Evolutionary conservation across 2,329 filamentous ascomycete species (phyloP).

Genomic region (Xylaria sp.): DNA sequence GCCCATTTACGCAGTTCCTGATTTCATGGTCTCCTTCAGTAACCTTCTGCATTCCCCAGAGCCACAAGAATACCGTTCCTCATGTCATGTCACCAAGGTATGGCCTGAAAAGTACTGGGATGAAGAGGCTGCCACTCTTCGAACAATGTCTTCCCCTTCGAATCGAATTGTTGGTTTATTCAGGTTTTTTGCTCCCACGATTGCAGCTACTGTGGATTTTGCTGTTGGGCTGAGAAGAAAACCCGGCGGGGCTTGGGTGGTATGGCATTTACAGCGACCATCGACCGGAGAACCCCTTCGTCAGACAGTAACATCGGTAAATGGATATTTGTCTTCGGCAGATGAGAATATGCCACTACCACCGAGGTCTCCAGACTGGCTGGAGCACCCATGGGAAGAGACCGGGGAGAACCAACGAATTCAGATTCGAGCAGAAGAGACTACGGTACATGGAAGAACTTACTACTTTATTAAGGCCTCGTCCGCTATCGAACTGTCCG

Average conservation of each 20-base stretch:
- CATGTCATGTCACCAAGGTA: slow-evolving; percentile 18
- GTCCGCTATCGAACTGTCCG: neutral
- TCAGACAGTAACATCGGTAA: slow-evolving; percentile 23
- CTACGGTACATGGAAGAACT: slow-evolving; percentile 16
- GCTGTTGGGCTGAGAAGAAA: slow-evolving; percentile 25
- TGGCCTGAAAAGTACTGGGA: slow-evolving; percentile 35
- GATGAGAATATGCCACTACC: neutral
- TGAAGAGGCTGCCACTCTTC: slow-evolving; percentile 23
- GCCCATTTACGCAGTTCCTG: slow-evolving; percentile 21
- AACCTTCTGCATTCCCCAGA: slow-evolving; percentile 9
- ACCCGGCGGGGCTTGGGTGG: slow-evolving; percentile 14
- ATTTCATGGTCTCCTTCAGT: slow-evolving; percentile 25
- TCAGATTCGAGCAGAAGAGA: slow-evolving; percentile 11
- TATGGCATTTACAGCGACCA: slow-evolving; percentile 27
- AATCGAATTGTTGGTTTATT: slow-evolving; percentile 28
- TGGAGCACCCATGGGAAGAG: slow-evolving; percentile 15
- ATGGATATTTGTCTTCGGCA: slow-evolving; percentile 15
- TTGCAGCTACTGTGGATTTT: slow-evolving; percentile 12
- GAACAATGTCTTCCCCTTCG: slow-evolving; percentile 4
- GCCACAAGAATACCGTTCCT: neutral
- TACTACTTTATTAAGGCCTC: slow-evolving; percentile 29
- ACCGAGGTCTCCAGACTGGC: neutral
- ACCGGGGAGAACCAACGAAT: neutral
- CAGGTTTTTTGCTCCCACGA: slow-evolving; percentile 21
- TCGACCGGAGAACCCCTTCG: slow-evolving; percentile 27